Percentiles rank a stretch among this genome's conserved stretches.
Evolutionary conservation across 139 green algal genomes (phyloP).

Genomic region (Coelastrella sp.): DNA sequence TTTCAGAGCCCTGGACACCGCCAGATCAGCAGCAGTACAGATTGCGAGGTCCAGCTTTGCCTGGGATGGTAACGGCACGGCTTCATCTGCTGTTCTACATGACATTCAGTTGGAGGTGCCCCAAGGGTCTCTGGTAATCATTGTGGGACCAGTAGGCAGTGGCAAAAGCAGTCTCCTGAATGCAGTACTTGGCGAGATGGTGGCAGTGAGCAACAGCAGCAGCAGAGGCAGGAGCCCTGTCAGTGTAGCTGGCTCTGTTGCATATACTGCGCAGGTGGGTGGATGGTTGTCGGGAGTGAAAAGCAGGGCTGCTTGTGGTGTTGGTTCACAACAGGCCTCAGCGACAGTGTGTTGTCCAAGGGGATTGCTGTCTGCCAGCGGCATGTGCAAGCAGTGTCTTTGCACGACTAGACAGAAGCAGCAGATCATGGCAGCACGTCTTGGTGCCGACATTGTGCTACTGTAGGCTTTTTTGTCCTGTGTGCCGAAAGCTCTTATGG

Average conservation of each 20-base stretch:
- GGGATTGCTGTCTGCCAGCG: too few species aligned
- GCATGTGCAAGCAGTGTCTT: too few species aligned
- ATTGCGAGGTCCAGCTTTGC: conserved; percentile 53
- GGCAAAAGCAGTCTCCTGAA: conserved; percentile 85
- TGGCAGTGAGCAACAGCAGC: neutral
- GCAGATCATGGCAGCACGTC: too few species aligned
- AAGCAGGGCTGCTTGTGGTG: neutral
- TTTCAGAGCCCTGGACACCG: neutral
- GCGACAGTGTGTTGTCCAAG: too few species aligned
- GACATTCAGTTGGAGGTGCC: conserved; percentile 71
- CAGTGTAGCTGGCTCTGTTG: conserved; percentile 56
- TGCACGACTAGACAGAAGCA: too few species aligned
- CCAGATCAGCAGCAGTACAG: conserved; percentile 1
- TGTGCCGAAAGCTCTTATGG: too few species aligned
- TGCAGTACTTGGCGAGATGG: conserved; percentile 83
- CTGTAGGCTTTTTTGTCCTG: too few species aligned
- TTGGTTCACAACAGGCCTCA: too few species aligned
- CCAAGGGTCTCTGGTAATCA: conserved; percentile 68
- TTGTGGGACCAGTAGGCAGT: conserved; percentile 86
- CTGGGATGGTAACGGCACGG: conserved; percentile 47
- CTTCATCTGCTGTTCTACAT: conserved; percentile 50
- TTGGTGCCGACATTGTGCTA: too few species aligned
- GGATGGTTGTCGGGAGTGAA: neutral
- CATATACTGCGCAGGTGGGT: conserved; percentile 67
- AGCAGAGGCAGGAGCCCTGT: neutral